Percentiles rank a stretch among this genome's conserved stretches.
These are phyloP conservation scores for Penicillium robsamsonii DNA, from an alignment of 495 filamentous ascomycete species.

Conservation along the genomic window DNA sequence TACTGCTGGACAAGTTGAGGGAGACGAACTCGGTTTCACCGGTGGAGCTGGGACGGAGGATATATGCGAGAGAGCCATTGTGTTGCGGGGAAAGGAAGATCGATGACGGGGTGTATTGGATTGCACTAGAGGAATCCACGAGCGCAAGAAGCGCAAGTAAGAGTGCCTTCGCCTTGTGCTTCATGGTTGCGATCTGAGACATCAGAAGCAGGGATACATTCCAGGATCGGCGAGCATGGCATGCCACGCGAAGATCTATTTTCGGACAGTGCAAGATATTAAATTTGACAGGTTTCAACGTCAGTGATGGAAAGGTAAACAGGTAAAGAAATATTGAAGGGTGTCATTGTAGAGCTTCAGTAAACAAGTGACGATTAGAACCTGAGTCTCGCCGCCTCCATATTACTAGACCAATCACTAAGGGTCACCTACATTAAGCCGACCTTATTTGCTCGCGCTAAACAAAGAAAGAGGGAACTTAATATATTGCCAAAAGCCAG, in stretches of 20 bases:
- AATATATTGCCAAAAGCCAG: constrained; percentile 20
- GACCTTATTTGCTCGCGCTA: constrained; percentile 10
- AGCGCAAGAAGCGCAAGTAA: constrained; percentile 22
- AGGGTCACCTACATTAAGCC: background rate
- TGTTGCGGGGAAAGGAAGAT: constrained; percentile 56
- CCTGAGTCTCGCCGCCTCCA: background rate
- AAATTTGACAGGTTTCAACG: constrained; percentile 1
- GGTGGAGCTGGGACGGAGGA: constrained; percentile 53
- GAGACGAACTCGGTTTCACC: constrained; percentile 53
- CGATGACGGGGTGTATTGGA: constrained; percentile 75
- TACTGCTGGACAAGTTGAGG: constrained; percentile 57
- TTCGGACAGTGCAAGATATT: constrained; percentile 5
- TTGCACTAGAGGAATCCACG: constrained; percentile 31
- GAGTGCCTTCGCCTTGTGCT: constrained; percentile 17
- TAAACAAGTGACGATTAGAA: constrained; percentile 7
- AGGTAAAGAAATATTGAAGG: background rate
- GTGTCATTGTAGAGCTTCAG: background rate
- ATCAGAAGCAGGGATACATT: constrained; percentile 26
- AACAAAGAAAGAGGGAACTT: constrained; percentile 17
- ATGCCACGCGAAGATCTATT: constrained; percentile 26
- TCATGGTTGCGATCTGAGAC: constrained; percentile 32
- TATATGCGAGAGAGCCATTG: constrained; percentile 53
- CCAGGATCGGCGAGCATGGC: constrained; percentile 32
- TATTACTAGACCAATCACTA: constrained; percentile 10
- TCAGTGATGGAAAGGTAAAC: background rate